Evolutionary conservation across 2,329 filamentous ascomycete species (phyloP), one percentile per base, ranked within the genome.

Genomic region (Pseudogymnoascus sp.): DNA sequence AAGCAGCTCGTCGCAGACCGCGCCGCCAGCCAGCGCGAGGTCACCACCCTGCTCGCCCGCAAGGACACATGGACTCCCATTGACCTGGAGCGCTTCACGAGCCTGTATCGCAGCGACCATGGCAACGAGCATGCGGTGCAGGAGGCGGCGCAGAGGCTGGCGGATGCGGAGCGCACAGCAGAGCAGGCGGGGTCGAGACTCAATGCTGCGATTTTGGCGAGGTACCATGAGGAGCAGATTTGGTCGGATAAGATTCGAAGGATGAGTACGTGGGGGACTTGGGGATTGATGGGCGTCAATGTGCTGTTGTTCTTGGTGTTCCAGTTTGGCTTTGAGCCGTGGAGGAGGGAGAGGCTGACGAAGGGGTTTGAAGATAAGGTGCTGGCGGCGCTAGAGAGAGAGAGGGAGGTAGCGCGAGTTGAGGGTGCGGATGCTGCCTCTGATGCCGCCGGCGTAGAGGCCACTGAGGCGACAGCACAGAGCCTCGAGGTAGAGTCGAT

Each of bases 181-280:
- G 90, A 96, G 76, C 87, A 89, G 66, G 84, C 92, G 0, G 84
- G 87, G 62, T 84, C 87, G 61, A 84, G 87, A 70, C 79, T 99
- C 62, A 93, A 89, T 73, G 87, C 89, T 66, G 87, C 88, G 60
- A 97, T 98, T 70, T 80, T 97, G 61, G 89, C 89, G 66, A 86
- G 96, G 65, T 99, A 99, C 76, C 95, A 99, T 75, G 95, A 99
- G 78, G 95, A 99, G 79, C 95, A 99, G 78, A 96, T 99, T 63
- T 99, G 95, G 95, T 96, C 91, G 72, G 95, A 99, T 75, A 93
- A 96, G 70, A 99, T 99, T 73, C 84, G 95, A 37, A 83, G 95
- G 68, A 96, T 96, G 81, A 95, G 90, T 74, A 99, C 95, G 0
- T 99, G 95, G 95, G 93, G 96, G 37, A 99, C 95, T 0, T 98